Evolutionary conservation across 1,139 yeast genomes (phyloP), one percentile per base, ranked within the genome.

Genomic region (Saccharomyces uvarum): DNA sequence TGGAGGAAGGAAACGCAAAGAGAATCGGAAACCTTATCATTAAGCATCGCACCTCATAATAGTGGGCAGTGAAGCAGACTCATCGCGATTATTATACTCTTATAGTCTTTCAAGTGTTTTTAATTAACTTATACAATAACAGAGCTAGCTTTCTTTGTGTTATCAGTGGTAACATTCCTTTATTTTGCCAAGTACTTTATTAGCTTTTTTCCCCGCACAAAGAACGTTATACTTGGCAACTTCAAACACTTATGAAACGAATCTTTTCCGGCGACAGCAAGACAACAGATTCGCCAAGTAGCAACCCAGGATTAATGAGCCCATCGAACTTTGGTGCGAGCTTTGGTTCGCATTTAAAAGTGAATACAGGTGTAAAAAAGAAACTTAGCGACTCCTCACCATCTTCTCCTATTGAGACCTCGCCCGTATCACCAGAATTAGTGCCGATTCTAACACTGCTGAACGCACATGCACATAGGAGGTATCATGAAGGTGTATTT

Each of bases 361-460:
- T 38, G 19, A 38, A 16, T 16, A 19, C 21, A 4, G 7, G 28
- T 21, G 21, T 31, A 38, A 28, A 19, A 41, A 42, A n/a, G 49
- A 50, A 50, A 24, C n/a, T 28, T 13, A 48, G 19, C 21, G 21
- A 29, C 9, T 28, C 41, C 5, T 48, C 50, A 11, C 24, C 33
- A 19, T 19, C 50, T 19, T 28, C 38, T 9, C 50, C 50, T n/a
- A 28, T 16, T 19, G 31, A 29, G 27, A 28, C 26, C 5, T 38
- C 44, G 16, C 33, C 50, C 42, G 57, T 75, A 33, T 72, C 77
- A n/a, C 91, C 91, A 0, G 95, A 86, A 67, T 70, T 86, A 51
- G 78, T 86, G 2, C 95, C 95, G 1, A 84, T 86, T 6, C 86
- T 86, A 48, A 84, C 93, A 0, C 72, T 86, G 31, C 70, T 86